Base-by-base conservation (phyloP, 345 rosid genomes). In the Hibiscus tridactylites region DNA sequence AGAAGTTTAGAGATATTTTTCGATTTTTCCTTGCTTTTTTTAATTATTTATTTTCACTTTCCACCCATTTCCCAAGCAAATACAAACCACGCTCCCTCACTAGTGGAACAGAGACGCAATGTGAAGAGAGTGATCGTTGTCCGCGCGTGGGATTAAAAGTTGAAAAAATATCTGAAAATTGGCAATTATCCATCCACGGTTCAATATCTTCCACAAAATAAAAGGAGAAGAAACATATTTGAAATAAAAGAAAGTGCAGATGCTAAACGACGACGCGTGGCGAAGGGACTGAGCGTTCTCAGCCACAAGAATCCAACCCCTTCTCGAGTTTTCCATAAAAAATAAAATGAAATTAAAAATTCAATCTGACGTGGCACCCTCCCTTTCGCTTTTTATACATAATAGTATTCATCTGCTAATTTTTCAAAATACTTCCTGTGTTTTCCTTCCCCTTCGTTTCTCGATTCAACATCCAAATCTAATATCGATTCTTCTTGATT, bases 231-330 rank as follows among this genome's bases (percentile, higher is more conserved):
- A 15, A 53, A 21, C 28, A 60, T 71, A 3, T 26, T 46, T 9
- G 56, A 59, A 46, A 58, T n/a, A 5, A 15, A 50, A 0, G 47
- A 13, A 60, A 31, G 6, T 10, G 26, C 13, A 16, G 35, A 2
- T 26, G 15, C 7, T 1, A 16, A 35, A 33, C 65, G 21, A 2
- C 57, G 79, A 75, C 86, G 76, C 86, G 83, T 81, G 87, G 73
- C 76, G 2, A 5, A 24, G 59, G 53, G 42, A 7, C 69, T 21
- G 70, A 49, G 53, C 65, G 52, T 78, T 85, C 81, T 78, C 76
- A 81, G 87, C 92, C 93, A 85, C 90, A 77, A 78, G 83, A 80
- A 78, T 50, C 59, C 74, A 50, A 54, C 61, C 16, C 70, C 83
- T 81, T 88, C 87, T 79, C 76, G 90, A 84, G 77, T 78, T 78